A percentile compares a stretch with the other conserved stretches of the same genome.
Evolutionary conservation across 495 filamentous ascomycete genomes (phyloP).

Genomic region (Aspergillus nidulans): DNA sequence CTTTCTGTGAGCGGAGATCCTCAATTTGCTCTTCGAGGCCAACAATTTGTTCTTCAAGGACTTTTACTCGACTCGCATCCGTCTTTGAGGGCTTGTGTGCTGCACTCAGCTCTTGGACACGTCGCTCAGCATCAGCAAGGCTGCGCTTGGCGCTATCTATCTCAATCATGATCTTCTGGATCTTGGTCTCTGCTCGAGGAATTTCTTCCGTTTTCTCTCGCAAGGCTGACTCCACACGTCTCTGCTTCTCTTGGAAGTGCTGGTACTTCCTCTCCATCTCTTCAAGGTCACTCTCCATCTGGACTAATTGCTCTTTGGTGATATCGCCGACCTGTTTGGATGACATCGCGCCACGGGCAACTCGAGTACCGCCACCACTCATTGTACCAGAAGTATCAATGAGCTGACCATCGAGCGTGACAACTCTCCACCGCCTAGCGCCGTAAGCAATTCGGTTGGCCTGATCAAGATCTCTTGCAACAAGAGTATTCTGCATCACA

Average conservation of each 20-base stretch:
- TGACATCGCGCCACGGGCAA: conserved; percentile 89
- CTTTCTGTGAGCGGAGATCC: conserved; percentile 73
- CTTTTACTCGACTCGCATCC: conserved; percentile 64
- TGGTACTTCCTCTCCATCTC: conserved; percentile 73
- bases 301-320: conserved; percentile 78
- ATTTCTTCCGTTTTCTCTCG: conserved; percentile 74
- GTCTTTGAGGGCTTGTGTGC: conserved; percentile 74
- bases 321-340: conserved; percentile 84
- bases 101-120: conserved; percentile 74
- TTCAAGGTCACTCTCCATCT: conserved; percentile 84
- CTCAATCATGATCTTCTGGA: conserved; percentile 88
- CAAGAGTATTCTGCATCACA: conserved; percentile 86
- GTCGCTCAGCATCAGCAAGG: conserved; percentile 74
- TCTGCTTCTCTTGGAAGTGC: conserved; percentile 73
- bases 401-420: conserved; percentile 89
- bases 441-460: conserved; percentile 97
- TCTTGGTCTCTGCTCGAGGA: conserved; percentile 79
- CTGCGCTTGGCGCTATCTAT: conserved; percentile 83
- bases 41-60: conserved; percentile 71
- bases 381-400: conserved; percentile 98
- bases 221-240: conserved; percentile 67
- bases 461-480: conserved; percentile 87
- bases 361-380: conserved; percentile 89
- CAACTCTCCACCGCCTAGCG: conserved; percentile 86
- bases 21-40: conserved; percentile 73